Evolutionary conservation across 1,284 basidiomycete genomes (phyloP).

Genomic region (Fomitopsis schrenkii): DNA sequence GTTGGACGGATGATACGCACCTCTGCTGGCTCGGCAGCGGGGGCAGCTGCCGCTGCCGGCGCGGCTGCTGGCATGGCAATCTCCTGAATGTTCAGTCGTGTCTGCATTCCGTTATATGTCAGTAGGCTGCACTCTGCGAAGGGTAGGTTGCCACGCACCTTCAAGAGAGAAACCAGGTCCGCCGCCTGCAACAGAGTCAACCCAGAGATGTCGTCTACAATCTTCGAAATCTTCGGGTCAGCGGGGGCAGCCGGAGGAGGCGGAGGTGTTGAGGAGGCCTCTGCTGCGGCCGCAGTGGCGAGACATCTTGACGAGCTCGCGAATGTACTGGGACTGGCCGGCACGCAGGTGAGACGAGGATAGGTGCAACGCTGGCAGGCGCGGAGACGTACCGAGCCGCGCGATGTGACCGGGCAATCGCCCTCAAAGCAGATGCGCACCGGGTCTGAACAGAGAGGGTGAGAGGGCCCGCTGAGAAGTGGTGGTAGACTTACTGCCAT

Average conservation of each 20-base stretch:
- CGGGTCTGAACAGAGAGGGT: slow-evolving; percentile 34
- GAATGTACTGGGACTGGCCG: slow-evolving; percentile 13
- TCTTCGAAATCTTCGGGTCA: slow-evolving; percentile 75
- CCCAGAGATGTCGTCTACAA: slow-evolving; percentile 93
- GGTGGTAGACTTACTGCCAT: slow-evolving; percentile 27
- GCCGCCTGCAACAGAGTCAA: slow-evolving; percentile 94
- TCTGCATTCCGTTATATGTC: slow-evolving; percentile 40
- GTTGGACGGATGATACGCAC: slow-evolving; percentile 37
- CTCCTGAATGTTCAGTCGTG: slow-evolving; percentile 95
- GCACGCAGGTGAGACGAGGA: background rate
- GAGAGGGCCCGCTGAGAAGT: slow-evolving; percentile 2
- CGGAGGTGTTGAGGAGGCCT: slow-evolving; percentile 39
- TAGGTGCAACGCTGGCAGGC: slow-evolving; percentile 1
- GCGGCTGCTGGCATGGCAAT: slow-evolving; percentile 89
- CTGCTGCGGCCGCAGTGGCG: slow-evolving; percentile 38
- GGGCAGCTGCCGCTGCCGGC: slow-evolving; percentile 55
- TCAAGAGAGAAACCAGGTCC: slow-evolving; percentile 90
- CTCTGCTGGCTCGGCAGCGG: slow-evolving; percentile 56
- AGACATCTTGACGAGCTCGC: slow-evolving; percentile 30
- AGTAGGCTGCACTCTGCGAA: background rate
- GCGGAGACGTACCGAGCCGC: slow-evolving; percentile 26
- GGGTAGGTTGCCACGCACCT: slow-evolving; percentile 49
- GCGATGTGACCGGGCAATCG: slow-evolving; percentile 38
- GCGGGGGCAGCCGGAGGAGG: slow-evolving; percentile 32
- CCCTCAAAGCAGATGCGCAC: slow-evolving; percentile 42